phyloP scores from a whole-genome alignment of 768 basidiomycete genomes.

The Suillus sp. region DNA sequence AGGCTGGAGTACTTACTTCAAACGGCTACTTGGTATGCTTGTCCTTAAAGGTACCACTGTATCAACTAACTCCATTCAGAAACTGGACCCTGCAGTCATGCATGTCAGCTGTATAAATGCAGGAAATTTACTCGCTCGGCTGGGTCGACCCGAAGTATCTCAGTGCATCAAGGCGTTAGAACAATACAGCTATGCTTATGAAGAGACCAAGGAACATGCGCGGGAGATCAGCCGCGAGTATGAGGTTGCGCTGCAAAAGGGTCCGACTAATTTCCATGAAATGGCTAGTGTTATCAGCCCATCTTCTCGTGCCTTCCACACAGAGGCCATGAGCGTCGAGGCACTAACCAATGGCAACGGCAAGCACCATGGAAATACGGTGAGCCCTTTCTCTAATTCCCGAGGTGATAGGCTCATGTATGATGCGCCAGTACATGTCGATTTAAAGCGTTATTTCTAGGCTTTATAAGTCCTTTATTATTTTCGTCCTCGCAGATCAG shows the following conservation, averaged over 20 bases:
- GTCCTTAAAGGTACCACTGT: conserved; percentile 19
- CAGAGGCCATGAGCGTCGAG: conserved; percentile 19
- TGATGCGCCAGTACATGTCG: conserved; percentile 27
- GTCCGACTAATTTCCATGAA: conserved; percentile 40
- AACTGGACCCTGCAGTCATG: conserved; percentile 87
- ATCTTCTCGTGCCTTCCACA: conserved; percentile 18
- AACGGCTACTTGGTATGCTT: conserved; percentile 81
- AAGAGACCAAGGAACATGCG: conserved; percentile 81
- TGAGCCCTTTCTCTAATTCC: conserved; percentile 11
- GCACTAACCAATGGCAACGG: conserved; percentile 21
- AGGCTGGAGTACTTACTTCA: conserved; percentile 81
- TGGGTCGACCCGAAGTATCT: conserved; percentile 80
- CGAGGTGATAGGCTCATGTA: background rate
- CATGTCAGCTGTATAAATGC: conserved; percentile 85
- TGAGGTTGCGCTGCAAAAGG: conserved; percentile 43
- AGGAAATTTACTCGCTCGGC: conserved; percentile 75
- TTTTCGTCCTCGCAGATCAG: background rate
- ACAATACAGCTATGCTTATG: conserved; percentile 88
- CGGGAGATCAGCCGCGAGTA: conserved; percentile 58
- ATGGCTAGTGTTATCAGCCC: conserved; percentile 39
- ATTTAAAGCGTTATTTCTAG: conserved; percentile 19
- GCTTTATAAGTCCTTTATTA: conserved; percentile 30
- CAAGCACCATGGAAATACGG: conserved; percentile 26
- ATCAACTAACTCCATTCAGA: conserved; percentile 38
- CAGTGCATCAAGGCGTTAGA: conserved; percentile 85